A percentile compares a stretch with the other conserved stretches of the same genome.
Evolutionary conservation across 805 yeast genomes (phyloP).

Genomic region (Lachancea waltii): DNA sequence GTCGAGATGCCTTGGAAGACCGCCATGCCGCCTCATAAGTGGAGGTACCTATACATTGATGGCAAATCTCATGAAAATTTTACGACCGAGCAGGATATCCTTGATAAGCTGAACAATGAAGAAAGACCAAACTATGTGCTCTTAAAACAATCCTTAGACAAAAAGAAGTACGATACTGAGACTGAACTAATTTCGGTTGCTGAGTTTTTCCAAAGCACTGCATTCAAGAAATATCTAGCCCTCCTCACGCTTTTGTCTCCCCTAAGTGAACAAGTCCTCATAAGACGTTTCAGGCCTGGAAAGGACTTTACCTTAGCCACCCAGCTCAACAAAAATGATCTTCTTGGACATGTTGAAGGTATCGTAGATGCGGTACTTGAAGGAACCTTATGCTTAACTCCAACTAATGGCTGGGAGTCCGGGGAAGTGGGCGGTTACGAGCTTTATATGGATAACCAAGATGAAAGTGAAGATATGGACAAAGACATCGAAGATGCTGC

Average conservation of each 20-base stretch:
- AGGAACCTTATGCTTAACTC: conserved; percentile 77
- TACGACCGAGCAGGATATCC: conserved; percentile 25
- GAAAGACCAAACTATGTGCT: conserved; percentile 52
- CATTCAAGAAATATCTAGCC: conserved; percentile 66
- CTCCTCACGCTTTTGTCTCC: conserved; percentile 56
- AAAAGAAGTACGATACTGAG: conserved; percentile 31
- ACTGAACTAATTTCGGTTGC: conserved; percentile 45
- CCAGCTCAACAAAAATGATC: conserved; percentile 36
- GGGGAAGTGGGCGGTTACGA: conserved; percentile 97
- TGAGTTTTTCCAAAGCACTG: conserved; percentile 48
- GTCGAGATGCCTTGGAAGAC: conserved; percentile 76
- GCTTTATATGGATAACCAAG: conserved; percentile 67
- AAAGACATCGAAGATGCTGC: conserved; percentile 71
- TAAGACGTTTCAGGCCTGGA: conserved; percentile 92
- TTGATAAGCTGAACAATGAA: conserved; percentile 35
- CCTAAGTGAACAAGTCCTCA: conserved; percentile 57
- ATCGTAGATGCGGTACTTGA: conserved; percentile 52
- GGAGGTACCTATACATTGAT: conserved; percentile 77
- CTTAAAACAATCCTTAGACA: conserved; percentile 15
- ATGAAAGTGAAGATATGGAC: conserved; percentile 40
- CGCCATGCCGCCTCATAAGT: conserved; percentile 91
- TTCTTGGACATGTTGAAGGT: conserved; percentile 29
- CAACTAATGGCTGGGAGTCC: conserved; percentile 71
- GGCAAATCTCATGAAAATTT: conserved; percentile 41
- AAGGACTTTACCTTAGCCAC: conserved; percentile 91